phyloP scores from a whole-genome alignment of 192 early-diverging fungal genomes.

The Geranomyces variabilis region DNA sequence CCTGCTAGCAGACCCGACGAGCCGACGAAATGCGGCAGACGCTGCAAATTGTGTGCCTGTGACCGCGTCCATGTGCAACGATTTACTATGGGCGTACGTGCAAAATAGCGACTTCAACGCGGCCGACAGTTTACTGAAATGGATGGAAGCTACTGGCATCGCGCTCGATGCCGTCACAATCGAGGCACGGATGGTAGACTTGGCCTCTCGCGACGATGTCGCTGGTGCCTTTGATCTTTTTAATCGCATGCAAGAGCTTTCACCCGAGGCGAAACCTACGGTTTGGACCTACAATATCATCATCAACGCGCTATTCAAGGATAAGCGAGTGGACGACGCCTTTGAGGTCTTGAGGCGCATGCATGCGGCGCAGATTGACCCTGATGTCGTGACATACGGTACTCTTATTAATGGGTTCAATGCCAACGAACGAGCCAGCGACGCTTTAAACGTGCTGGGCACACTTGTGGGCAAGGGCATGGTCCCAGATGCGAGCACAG shows the following conservation, averaged over 20 bases:
- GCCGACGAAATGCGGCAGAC: not conserved
- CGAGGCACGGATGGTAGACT: constrained; percentile 14
- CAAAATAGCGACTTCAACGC: not conserved
- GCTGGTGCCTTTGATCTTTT: constrained; percentile 15
- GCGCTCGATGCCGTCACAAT: not conserved
- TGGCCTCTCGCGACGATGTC: not conserved
- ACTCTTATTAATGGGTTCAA: constrained; percentile 18
- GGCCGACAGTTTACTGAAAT: not conserved
- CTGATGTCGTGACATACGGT: constrained; percentile 8
- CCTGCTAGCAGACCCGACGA: not conserved
- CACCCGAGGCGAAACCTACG: not conserved
- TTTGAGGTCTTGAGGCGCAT: constrained; percentile 7
- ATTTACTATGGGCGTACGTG: constrained; percentile 12
- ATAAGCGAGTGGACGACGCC: not conserved
- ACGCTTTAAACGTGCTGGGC: constrained; percentile 2
- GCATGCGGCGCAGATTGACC: not conserved
- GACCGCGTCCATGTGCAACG: constrained; percentile 7
- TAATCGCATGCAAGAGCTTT: not conserved
- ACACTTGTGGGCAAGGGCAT: not conserved
- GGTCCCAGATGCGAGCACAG: not conserved
- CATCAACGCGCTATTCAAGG: constrained; percentile 1
- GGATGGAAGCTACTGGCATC: not conserved
- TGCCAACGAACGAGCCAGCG: not conserved
- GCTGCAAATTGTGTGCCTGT: not conserved
- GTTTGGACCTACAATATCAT: constrained; percentile 24